Percentiles rank a stretch among this genome's conserved stretches.
phyloP scores from a whole-genome alignment of 495 filamentous ascomycete genomes.

The Niebla homalea region DNA sequence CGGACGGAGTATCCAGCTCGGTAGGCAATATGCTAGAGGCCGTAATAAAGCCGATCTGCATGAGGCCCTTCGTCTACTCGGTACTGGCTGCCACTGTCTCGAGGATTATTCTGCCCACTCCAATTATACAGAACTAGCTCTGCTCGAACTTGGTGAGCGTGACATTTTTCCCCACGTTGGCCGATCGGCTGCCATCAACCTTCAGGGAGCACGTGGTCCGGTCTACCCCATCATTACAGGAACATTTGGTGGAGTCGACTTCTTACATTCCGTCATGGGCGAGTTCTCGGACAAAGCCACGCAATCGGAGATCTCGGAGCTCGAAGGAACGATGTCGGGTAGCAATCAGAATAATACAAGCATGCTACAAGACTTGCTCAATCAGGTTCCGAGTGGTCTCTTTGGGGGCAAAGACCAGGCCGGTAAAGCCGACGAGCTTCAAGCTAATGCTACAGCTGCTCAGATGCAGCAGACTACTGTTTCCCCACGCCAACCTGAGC shows the following conservation, averaged over 20 bases:
- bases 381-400: slow-evolving; percentile 62
- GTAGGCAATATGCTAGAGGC: slow-evolving; percentile 49
- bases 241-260: slow-evolving; percentile 84
- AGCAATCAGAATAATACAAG: slow-evolving; percentile 37
- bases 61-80: slow-evolving; percentile 72
- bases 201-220: slow-evolving; percentile 46
- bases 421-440: slow-evolving; percentile 49
- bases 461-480: slow-evolving; percentile 52
- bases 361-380: slow-evolving; percentile 59
- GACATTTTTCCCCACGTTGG: slow-evolving; percentile 80
- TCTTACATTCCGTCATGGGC: slow-evolving; percentile 75
- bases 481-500: slow-evolving; percentile 61
- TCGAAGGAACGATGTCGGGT: slow-evolving; percentile 59
- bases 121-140: slow-evolving; percentile 74
- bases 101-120: slow-evolving; percentile 89
- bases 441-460: slow-evolving; percentile 49
- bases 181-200: slow-evolving; percentile 45
- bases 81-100: slow-evolving; percentile 80
- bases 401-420: slow-evolving; percentile 59
- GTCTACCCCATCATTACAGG: slow-evolving; percentile 77
- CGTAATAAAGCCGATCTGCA: slow-evolving; percentile 59
- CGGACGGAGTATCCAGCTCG: slow-evolving; percentile 56
- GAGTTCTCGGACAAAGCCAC: slow-evolving; percentile 79
- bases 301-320: slow-evolving; percentile 71
- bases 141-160: slow-evolving; percentile 70